Base-by-base conservation (phyloP, 1,284 basidiomycete species). In the Coniferiporia sulphurascens region DNA sequence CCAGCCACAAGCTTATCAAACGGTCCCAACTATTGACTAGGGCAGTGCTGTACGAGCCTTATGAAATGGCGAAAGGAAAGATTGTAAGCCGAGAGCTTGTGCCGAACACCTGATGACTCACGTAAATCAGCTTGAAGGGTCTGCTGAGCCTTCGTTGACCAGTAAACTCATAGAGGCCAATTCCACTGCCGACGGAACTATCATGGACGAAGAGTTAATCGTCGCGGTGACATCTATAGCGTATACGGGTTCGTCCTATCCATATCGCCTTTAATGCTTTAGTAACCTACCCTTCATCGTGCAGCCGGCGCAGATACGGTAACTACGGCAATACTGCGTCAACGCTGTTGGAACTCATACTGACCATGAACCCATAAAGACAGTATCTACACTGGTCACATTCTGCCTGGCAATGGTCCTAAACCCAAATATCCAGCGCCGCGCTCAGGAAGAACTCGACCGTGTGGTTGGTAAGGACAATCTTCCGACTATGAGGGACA, bases 1-100 rank as follows among this genome's bases (percentile, higher is more conserved):
- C 58, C 6, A 49, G 43, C 9, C 86, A 17, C 74, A 81, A 45
- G 77, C 83, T 78, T 79, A 81, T 45, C 76, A 82, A n/a, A 72
- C 72, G 52, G 83, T 85, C 13, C 74, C 80, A 64, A 73, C n/a
- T 32, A 15, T 36, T 38, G 12, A 48, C 53, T 34, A 48, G 13
- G 55, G 55, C 12, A 22, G 61, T 62, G 52, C 38, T 34, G 43
- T 13, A 52, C 21, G 32, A 35, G 15, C 60, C 56, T 6, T 50
- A 50, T 32, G 44, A 55, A 19, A 41, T 63, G 55, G 46, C 59
- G 10, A 57, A 65, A 44, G 32, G 46, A 12, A 52, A 44, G 35
- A 51, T 58, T 12, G 63, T 61, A 46, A 52, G 50, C 53, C 10
- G 8, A 2, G 38, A 34, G 62, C 4, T 1, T 45, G 55, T 27